Percentiles rank a stretch among this genome's conserved stretches.
Evolutionary conservation across 805 yeast species (phyloP).

Genomic region (Starmera dryadoides): DNA sequence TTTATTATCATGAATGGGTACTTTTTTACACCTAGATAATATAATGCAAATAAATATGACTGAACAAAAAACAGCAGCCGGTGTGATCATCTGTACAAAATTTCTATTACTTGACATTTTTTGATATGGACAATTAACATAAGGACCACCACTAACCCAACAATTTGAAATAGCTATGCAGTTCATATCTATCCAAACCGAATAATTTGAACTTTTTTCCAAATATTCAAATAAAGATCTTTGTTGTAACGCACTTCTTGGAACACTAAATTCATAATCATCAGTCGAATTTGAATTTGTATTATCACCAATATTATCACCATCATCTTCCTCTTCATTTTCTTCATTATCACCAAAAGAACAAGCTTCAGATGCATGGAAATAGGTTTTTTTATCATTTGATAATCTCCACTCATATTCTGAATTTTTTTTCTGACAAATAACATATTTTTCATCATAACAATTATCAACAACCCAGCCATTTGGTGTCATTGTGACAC

Average conservation of each 20-base stretch:
- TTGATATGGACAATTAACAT: conserved; percentile 73
- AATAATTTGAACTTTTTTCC: conserved; percentile 19
- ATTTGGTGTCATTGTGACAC: conserved; percentile 31
- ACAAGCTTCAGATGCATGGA: conserved; percentile 30
- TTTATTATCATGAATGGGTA: conserved; percentile 68
- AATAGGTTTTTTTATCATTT: conserved; percentile 30
- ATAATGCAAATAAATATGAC: conserved; percentile 44
- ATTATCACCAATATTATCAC: neutral
- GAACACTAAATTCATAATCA: conserved; percentile 34
- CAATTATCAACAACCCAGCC: conserved; percentile 73
- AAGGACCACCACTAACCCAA: conserved; percentile 81
- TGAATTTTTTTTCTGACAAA: conserved; percentile 42
- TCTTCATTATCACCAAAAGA: conserved; percentile 12
- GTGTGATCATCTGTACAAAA: conserved; percentile 58
- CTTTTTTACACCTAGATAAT: conserved; percentile 45
- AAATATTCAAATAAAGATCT: conserved; percentile 15
- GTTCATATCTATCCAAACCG: conserved; percentile 77
- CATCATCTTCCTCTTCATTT: conserved; percentile 4
- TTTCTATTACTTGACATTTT: conserved; percentile 43
- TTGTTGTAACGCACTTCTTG: conserved; percentile 44
- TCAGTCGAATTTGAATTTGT: conserved; percentile 2
- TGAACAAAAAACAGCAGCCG: conserved; percentile 54
- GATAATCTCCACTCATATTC: conserved; percentile 39
- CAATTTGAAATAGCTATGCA: conserved; percentile 68
- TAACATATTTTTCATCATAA: conserved; percentile 39